Evolutionary conservation across 1,284 basidiomycete species (phyloP), one percentile per base, ranked within the genome.

Genomic region (Serendipita sp.): DNA sequence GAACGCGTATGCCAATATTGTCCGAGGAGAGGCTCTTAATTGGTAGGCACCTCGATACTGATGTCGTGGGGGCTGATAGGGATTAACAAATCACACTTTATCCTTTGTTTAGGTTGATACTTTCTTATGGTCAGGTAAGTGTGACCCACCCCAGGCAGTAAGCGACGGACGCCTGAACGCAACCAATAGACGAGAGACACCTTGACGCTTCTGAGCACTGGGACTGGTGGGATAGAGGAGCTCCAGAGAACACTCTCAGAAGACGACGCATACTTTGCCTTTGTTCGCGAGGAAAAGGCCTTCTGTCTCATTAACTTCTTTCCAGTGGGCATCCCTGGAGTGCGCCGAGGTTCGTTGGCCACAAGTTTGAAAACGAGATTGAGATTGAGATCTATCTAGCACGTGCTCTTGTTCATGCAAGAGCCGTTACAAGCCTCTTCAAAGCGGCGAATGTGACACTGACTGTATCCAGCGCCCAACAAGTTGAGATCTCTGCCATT

Each of bases 321-420:
- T 2, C 49, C 49, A n/a, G 10, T 26, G 15, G 10, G 12, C 13
- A 53, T 53, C 10, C 22, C 49, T 26, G 49, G 49, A 15, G 49
- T 53, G 15, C 49, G 49, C 15, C 13, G 49, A 53, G 49, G 49
- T 53, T 12, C 12, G 49, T 12, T 13, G 12, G 12, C 49, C 10
- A 1, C 49, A 15, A 12, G 42, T 44, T 17, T 44, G 42, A 1
- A 12, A 44, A 44, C 42, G 22, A 22, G 22, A 22, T 22, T 22
- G 22, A 22, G 22, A 22, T 22, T 22, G 22, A 22, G 22, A n/a
- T 13, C 26, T 10, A 15, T 29, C 15, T 26, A 79, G 49, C 73
- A 86, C 66, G 72, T 81, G 30, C 79, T 84, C 10, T 72, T 78
- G 0, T 68, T 74, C 2, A 67, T 72, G 5, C 53, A 3, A 50